phyloP scores from a whole-genome alignment of 306 rosid genomes.

The Prunus campanulata region DNA sequence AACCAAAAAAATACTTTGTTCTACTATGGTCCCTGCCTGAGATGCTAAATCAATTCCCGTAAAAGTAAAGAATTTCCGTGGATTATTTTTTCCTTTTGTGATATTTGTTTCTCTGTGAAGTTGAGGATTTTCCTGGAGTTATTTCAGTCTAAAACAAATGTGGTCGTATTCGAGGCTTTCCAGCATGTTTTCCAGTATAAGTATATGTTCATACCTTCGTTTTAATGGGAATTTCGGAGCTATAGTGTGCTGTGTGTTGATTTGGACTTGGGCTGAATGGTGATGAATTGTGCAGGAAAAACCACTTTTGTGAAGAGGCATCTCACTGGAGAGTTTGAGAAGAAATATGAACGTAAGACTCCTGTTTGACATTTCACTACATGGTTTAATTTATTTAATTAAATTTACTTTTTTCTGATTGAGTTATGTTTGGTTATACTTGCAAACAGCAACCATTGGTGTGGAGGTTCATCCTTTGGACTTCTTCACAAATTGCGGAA shows the following conservation, averaged over 20 bases:
- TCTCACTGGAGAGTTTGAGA: slow-evolving; percentile 76
- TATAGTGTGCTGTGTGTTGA: background rate
- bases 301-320: slow-evolving; percentile 80
- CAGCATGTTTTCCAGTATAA: background rate
- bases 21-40: too few relatives aligned
- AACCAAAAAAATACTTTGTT: too few relatives aligned
- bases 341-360: slow-evolving; percentile 70
- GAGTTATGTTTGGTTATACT: background rate
- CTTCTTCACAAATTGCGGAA: slow-evolving; percentile 65
- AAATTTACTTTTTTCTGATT: background rate
- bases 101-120: background rate
- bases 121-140: background rate
- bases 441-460: slow-evolving; percentile 63
- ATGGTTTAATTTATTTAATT: background rate
- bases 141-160: too few relatives aligned
- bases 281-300: slow-evolving; percentile 43
- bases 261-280: background rate
- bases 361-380: background rate
- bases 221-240: background rate
- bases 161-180: background rate
- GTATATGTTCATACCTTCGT: background rate
- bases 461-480: slow-evolving; percentile 84
- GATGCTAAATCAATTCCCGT: too few relatives aligned
- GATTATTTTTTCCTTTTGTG: background rate
- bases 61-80: too few relatives aligned